Conservation (phyloP, 352 stramenopile genomes). For the Pythium biforme region DNA sequence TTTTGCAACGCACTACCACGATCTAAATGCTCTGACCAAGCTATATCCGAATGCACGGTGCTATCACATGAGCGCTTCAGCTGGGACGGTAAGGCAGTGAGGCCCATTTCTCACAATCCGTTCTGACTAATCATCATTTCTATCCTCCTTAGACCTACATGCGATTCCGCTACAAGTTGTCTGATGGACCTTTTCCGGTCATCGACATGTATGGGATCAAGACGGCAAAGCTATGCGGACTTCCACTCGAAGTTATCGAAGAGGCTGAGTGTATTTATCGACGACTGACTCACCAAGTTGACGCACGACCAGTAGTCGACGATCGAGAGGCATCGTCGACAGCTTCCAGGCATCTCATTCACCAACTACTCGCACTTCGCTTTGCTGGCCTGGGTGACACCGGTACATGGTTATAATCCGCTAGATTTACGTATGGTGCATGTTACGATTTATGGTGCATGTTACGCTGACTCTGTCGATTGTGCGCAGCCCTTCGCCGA, state of each 20-base stretch:
- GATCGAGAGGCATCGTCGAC: conserved; percentile 13
- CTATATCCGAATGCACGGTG: conserved; percentile 66
- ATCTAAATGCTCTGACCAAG: conserved; percentile 58
- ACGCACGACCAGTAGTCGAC: conserved; percentile 23
- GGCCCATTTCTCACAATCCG: not conserved
- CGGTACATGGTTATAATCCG: no score
- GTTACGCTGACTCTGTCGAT: conserved; percentile 3
- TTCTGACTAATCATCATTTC: not conserved
- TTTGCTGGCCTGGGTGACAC: conserved; percentile 53
- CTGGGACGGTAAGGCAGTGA: conserved; percentile 37
- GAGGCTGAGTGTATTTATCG: conserved; percentile 53
- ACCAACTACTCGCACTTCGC: conserved; percentile 73
- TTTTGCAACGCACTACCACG: conserved; percentile 91
- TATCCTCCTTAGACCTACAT: conserved; percentile 37
- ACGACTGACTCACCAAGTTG: conserved; percentile 23
- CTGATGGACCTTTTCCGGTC: conserved; percentile 58
- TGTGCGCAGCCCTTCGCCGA: conserved; percentile 41
- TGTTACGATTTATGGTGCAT: no score
- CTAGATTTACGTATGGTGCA: no score
- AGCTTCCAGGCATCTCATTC: conserved; percentile 56
- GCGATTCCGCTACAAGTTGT: conserved; percentile 62
- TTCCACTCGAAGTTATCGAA: conserved; percentile 60
- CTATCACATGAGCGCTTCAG: conserved; percentile 63
- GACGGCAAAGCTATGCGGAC: conserved; percentile 67
- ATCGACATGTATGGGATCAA: conserved; percentile 82